Evolutionary conservation across 495 filamentous ascomycete genomes (phyloP).

Genomic region (Xanthoparmelia taractica): DNA sequence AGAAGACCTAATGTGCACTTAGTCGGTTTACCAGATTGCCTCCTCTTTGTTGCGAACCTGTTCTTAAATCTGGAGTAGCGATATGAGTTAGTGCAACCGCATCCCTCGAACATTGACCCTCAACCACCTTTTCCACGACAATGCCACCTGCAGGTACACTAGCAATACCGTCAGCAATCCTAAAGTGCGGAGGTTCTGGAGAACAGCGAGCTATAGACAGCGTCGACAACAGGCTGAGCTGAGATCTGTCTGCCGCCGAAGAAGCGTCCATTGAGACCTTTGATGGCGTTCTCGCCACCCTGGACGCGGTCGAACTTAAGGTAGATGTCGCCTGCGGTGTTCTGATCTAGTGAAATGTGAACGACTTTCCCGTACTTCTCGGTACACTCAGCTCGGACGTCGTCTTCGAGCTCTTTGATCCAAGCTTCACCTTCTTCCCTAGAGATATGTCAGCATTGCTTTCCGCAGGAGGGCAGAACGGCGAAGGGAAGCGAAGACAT

Average conservation of each 20-base stretch:
- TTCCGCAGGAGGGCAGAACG: neutral
- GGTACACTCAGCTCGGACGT: slow-evolving; percentile 89
- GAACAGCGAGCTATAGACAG: slow-evolving; percentile 96
- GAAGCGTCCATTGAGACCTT: slow-evolving; percentile 92
- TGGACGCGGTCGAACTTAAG: slow-evolving; percentile 93
- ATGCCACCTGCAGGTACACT: neutral
- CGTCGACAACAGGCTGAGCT: slow-evolving; percentile 92
- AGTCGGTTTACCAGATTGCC: neutral
- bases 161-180: slow-evolving; percentile 10
- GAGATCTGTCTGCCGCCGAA: slow-evolving; percentile 86
- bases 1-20: slow-evolving; percentile 1
- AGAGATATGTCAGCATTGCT: slow-evolving; percentile 37
- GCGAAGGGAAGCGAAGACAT: slow-evolving; percentile 37
- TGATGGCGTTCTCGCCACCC: slow-evolving; percentile 93
- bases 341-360: slow-evolving; percentile 92
- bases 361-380: slow-evolving; percentile 95
- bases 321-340: slow-evolving; percentile 92
- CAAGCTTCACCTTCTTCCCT: slow-evolving; percentile 83
- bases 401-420: slow-evolving; percentile 90
- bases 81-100: neutral
- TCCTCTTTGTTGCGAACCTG: neutral
- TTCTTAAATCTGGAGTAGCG: neutral
- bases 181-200: slow-evolving; percentile 68
- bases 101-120: neutral
- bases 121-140: neutral